Conservation (phyloP, 2,329 filamentous ascomycete species). For the Claviceps arundinis region DNA sequence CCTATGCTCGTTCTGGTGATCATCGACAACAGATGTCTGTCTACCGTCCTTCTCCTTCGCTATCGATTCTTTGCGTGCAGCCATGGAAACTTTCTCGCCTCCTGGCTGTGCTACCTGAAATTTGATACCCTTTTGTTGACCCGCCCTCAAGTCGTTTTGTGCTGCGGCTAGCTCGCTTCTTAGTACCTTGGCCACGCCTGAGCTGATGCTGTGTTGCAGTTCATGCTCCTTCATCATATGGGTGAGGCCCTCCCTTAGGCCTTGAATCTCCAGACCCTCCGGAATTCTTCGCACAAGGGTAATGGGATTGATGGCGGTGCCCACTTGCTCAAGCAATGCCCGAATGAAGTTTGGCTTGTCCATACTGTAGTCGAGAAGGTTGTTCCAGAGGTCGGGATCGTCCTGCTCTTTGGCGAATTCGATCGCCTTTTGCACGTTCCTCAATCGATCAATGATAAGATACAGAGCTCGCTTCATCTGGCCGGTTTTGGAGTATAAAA, state of each 20-base stretch:
- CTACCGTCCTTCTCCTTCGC: slow-evolving; percentile 9
- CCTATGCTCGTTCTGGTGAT: slow-evolving; percentile 15
- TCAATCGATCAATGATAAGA: slow-evolving; percentile 86
- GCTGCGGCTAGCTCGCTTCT: slow-evolving; percentile 75
- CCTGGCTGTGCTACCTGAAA: slow-evolving; percentile 56
- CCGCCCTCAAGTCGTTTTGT: slow-evolving; percentile 66
- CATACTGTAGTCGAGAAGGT: slow-evolving; percentile 91
- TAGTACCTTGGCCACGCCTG: slow-evolving; percentile 76
- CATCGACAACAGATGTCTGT: background rate
- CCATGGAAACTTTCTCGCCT: slow-evolving; percentile 23
- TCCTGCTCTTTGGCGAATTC: slow-evolving; percentile 88
- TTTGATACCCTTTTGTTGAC: slow-evolving; percentile 75
- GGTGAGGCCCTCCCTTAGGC: slow-evolving; percentile 73
- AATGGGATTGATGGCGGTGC: slow-evolving; percentile 86
- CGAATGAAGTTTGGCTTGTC: slow-evolving; percentile 93
- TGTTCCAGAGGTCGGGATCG: slow-evolving; percentile 87
- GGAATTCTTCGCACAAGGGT: slow-evolving; percentile 82
- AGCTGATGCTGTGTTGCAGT: slow-evolving; percentile 83
- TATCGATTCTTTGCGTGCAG: slow-evolving; percentile 10
- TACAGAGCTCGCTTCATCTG: slow-evolving; percentile 84
- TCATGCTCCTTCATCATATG: slow-evolving; percentile 94
- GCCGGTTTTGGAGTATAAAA: slow-evolving; percentile 87
- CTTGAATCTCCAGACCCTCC: slow-evolving; percentile 83
- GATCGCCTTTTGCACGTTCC: slow-evolving; percentile 85
- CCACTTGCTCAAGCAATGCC: slow-evolving; percentile 82